Evolutionary conservation across 352 stramenopile species (phyloP).

Genomic region (Pythium myriotylum): DNA sequence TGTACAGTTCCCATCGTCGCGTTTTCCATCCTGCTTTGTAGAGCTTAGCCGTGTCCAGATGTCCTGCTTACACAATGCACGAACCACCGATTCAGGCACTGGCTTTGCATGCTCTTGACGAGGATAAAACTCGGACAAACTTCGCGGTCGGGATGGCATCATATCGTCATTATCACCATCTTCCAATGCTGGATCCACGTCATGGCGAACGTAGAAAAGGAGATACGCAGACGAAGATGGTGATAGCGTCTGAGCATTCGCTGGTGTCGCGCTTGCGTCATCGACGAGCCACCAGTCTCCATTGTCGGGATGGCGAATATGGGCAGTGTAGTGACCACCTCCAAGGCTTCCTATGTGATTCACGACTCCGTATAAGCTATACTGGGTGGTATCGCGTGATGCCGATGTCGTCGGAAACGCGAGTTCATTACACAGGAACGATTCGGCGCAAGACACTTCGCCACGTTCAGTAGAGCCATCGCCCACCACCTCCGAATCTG

Average conservation of each 20-base stretch:
- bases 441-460: constrained; percentile 30
- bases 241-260: constrained; percentile 32
- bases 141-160: constrained; percentile 2
- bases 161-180: constrained; percentile 18
- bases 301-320: constrained; percentile 43
- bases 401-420: constrained; percentile 46
- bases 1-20: constrained; percentile 18
- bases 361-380: constrained; percentile 94
- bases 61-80: constrained; percentile 24
- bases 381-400: constrained; percentile 52
- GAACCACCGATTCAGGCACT: constrained; percentile 17
- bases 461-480: constrained; percentile 10
- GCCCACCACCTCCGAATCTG: constrained; percentile 13
- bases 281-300: constrained; percentile 94
- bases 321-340: constrained; percentile 92
- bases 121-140: constrained; percentile 37
- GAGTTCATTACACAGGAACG: constrained; percentile 42
- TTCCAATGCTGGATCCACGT: constrained; percentile 36
- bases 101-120: constrained; percentile 23
- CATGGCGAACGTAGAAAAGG: constrained; percentile 70
- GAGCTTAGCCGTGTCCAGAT: constrained; percentile 12
- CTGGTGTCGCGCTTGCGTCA: constrained; percentile 63
- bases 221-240: constrained; percentile 63
- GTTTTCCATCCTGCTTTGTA: constrained; percentile 7
- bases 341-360: constrained; percentile 94